A percentile compares a stretch with the other conserved stretches of the same genome.
Evolutionary conservation across 805 yeast species (phyloP).

Genomic region (Hanseniaspora jakobsenii): DNA sequence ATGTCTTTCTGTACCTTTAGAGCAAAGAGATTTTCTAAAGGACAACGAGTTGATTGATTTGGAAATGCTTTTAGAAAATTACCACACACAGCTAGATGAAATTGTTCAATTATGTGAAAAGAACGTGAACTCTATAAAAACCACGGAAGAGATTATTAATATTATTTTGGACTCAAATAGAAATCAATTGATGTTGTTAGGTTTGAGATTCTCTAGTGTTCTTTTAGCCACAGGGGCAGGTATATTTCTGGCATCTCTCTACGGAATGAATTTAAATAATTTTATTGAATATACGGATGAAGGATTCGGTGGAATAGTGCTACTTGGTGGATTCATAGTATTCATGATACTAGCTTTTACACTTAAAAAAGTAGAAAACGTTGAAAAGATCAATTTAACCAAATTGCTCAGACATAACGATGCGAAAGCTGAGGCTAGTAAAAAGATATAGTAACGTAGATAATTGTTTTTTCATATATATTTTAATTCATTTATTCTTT

Average conservation of each 20-base stretch:
- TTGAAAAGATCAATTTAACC: constrained; percentile 53
- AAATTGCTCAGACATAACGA: neutral
- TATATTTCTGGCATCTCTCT: constrained; percentile 68
- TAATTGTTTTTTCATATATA: no score
- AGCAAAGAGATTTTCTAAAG: constrained; percentile 24
- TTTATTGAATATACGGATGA: constrained; percentile 70
- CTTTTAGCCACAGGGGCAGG: constrained; percentile 72
- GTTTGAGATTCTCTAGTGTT: constrained; percentile 71
- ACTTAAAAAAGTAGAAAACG: constrained; percentile 43
- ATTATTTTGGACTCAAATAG: constrained; percentile 88
- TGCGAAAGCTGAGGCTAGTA: neutral
- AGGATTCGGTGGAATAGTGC: constrained; percentile 49
- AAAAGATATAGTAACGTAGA: no score
- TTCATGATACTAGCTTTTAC: constrained; percentile 41
- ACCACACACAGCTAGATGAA: constrained; percentile 83
- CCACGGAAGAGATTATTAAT: constrained; percentile 90
- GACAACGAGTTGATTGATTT: constrained; percentile 54
- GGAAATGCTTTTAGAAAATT: constrained; percentile 80
- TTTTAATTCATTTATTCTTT: no score
- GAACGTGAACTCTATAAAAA: constrained; percentile 65
- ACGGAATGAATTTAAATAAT: constrained; percentile 93
- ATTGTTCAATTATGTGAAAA: constrained; percentile 82
- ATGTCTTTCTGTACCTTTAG: constrained; percentile 55
- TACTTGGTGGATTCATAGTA: constrained; percentile 33
- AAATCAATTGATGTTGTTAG: constrained; percentile 80